Base-by-base conservation (phyloP, 306 rosid species). In the Prunus kanzakura region DNA sequence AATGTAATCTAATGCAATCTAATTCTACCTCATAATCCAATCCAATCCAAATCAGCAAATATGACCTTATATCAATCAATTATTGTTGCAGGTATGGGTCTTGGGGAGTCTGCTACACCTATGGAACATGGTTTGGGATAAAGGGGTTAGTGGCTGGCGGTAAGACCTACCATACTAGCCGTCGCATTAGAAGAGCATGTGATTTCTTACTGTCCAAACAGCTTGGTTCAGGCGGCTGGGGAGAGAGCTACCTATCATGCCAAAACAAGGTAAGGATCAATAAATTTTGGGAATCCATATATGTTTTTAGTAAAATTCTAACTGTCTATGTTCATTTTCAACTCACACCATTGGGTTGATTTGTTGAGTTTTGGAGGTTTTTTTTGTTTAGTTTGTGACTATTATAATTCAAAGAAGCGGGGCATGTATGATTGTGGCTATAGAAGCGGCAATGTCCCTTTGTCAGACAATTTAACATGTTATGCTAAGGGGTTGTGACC, bases 101-200 rank as follows among this genome's bases (percentile, higher is more conserved):
- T 19, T 92, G 97, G 97, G 97, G 93, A 64, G 80, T 92, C 13
- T 92, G 97, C 88, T 92, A 75, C 78, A 86, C 90, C 29, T 90
- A 92, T 14, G 97, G 82, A 38, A 92, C 96, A 74, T 92, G 91
- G 96, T 92, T 90, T 82, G 97, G 93, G 56, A 79, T 92, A 41
- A 88, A 78, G 67, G 96, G 93, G 6, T 78, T 88, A 7, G 87
- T 81, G 77, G 75, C 72, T 27, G 71, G 82, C 0, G 89, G 92
- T 16, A 83, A 76, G 69, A 88, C 81, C 19, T 88, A 90, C 80
- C 70, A 82, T 49, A 82, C 78, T 3, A 84, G 88, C 62, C 13
- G 22, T 11, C 74, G 74, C 86, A 79, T 90, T 13, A 76, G 92
- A 80, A 90, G 64, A 66, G 97, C 89, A 29, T 90, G 89, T 52